These are phyloP conservation scores for Tetraselmis striata DNA, from an alignment of 139 green algal species.

Conservation along the genomic window DNA sequence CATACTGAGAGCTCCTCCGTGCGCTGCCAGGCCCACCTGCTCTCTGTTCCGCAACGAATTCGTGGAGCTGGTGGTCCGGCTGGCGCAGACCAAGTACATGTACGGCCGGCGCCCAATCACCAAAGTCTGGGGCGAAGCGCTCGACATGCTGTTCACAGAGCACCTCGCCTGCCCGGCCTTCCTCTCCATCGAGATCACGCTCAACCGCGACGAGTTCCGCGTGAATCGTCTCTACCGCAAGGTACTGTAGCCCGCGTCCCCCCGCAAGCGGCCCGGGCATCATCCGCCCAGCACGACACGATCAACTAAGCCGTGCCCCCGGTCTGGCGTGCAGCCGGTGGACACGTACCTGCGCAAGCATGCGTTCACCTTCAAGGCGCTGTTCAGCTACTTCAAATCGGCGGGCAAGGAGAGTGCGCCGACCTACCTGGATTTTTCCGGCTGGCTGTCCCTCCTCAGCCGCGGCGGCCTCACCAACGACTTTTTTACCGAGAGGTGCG, in stretches of 20 bases:
- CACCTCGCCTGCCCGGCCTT: neutral
- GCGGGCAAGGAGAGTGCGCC: neutral
- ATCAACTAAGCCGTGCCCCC: too few species aligned
- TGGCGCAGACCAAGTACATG: neutral
- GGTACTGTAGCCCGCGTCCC: neutral
- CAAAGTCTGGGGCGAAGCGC: neutral
- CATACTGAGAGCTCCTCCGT: too few species aligned
- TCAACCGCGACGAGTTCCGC: neutral
- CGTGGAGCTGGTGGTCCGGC: neutral
- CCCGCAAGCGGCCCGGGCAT: too few species aligned
- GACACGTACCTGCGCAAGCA: neutral
- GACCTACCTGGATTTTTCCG: neutral
- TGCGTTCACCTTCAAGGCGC: neutral
- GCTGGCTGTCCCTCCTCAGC: neutral
- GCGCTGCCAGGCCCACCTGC: neutral
- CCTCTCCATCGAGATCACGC: neutral
- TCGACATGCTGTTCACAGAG: neutral
- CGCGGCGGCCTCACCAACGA: neutral
- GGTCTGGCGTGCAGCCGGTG: neutral
- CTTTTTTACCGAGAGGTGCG: neutral
- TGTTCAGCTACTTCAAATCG: neutral
- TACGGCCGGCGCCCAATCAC: neutral
- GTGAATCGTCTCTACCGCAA: neutral
- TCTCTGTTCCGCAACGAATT: neutral
- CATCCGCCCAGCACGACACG: too few species aligned